These are phyloP conservation scores for Colletotrichum chlorophyti DNA, from an alignment of 2,329 filamentous ascomycete genomes.

Conservation along the genomic window DNA sequence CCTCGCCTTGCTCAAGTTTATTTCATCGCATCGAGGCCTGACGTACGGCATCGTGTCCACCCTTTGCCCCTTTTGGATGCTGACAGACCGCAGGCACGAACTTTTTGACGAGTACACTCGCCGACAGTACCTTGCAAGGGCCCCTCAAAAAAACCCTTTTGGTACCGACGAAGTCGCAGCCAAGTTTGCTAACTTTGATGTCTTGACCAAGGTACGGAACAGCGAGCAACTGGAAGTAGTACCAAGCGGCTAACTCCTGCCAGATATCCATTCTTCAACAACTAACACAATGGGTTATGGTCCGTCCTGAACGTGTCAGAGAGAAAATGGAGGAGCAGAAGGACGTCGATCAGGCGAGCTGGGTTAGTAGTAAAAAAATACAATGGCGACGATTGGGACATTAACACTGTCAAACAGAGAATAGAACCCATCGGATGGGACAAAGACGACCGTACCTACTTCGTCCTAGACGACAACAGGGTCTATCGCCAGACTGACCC, in stretches of 20 bases:
- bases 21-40: conserved; percentile 91
- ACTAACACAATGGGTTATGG: conserved; percentile 87
- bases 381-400: no score
- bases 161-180: conserved; percentile 75
- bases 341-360: conserved; percentile 80
- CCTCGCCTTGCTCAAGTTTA: conserved; percentile 85
- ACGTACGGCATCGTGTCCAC: conserved; percentile 66
- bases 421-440: conserved; percentile 92
- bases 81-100: conserved; percentile 61
- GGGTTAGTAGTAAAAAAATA: conserved; percentile 64
- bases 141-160: conserved; percentile 82
- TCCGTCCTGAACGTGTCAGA: conserved; percentile 84
- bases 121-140: conserved; percentile 85
- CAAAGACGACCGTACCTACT: conserved; percentile 83
- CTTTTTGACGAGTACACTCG: conserved; percentile 94
- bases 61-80: neutral
- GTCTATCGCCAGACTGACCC: conserved; percentile 88
- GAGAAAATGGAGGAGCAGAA: conserved; percentile 85
- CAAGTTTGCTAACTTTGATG: conserved; percentile 81
- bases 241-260: neutral
- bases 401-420: conserved; percentile 49
- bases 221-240: neutral
- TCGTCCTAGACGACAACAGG: conserved; percentile 91
- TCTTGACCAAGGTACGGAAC: conserved; percentile 73
- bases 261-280: conserved; percentile 83